Base-by-base conservation (phyloP, 441 rosid genomes). In the Eutrema salsugineum region DNA sequence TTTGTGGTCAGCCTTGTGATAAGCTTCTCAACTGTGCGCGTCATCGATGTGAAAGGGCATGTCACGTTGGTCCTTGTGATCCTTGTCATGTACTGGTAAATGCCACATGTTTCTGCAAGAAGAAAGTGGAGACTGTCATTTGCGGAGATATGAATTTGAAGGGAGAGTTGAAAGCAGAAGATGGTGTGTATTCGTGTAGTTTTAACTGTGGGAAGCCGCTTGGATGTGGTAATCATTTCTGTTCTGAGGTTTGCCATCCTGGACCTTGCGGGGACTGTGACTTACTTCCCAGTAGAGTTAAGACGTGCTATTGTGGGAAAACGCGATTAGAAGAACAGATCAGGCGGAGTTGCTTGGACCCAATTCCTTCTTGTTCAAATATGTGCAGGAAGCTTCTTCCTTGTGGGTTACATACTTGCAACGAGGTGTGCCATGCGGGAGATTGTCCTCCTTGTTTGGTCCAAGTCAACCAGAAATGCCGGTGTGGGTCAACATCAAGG, bases 71-170 rank as follows among this genome's bases (percentile, higher is more conserved):
- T 48, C 83, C 88, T 54, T 96, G 98, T 71, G 89, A 82, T 84
- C 87, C 92, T 64, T 96, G 98, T 79, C 87, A 79, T 68, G 82
- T 89, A 79, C 36, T 75, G 68, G 80, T 90, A 40, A 83, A 70
- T 84, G 98, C 97, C 44, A 62, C 87, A 5, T 96, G 99, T 74
- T 96, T 96, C 70, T 96, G 99, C 83, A 82, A 84, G 88, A 91
- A 88, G 77, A 88, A 71, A 24, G 63, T 70, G 75, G 94, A 96
- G 87, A 86, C 83, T 74, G 83, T 93, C 55, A 79, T 83, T 32
- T 94, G 98, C 56, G 95, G 96, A 51, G 95, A 90, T 58, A 87
- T 96, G 92, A 78, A 76, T 82, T 72, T 90, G 75, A 91, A 87
- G 79, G 98, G 98, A 68, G 91, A 86, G 63, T 83, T 96, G 68